Percentiles rank a stretch among this genome's conserved stretches.
These are phyloP conservation scores for Ascochyta rabiei DNA, from an alignment of 2,329 filamentous ascomycete genomes.

Conservation along the genomic window DNA sequence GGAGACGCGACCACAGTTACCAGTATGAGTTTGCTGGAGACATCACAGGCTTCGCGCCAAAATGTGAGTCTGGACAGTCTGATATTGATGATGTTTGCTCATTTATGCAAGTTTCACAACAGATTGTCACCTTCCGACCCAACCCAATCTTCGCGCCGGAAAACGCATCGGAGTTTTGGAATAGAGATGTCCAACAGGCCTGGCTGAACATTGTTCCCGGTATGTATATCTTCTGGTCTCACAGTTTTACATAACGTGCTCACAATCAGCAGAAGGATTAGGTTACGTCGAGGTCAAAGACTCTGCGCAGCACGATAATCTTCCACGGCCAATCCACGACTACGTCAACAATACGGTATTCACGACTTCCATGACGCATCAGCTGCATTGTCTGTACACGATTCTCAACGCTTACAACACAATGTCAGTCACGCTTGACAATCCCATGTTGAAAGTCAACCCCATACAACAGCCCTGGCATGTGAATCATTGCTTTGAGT, in stretches of 20 bases:
- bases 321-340: conserved; percentile 42
- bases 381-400: conserved; percentile 44
- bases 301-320: conserved; percentile 29
- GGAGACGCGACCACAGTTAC: conserved; percentile 18
- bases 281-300: conserved; percentile 40
- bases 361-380: conserved; percentile 43
- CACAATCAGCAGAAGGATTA: conserved; percentile 31
- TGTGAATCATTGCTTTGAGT: conserved; percentile 45
- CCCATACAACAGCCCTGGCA: conserved; percentile 43
- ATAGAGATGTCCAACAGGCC: conserved; percentile 35
- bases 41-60: conserved; percentile 42
- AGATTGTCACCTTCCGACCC: conserved; percentile 37
- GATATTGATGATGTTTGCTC: background rate
- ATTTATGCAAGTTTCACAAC: conserved; percentile 33
- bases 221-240: conserved; percentile 8
- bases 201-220: conserved; percentile 43
- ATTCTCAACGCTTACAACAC: conserved; percentile 43
- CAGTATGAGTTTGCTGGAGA: conserved; percentile 37
- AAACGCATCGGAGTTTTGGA: conserved; percentile 39
- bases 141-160: conserved; percentile 36
- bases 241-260: background rate
- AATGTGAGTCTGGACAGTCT: conserved; percentile 21
- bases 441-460: conserved; percentile 10
- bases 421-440: conserved; percentile 24
- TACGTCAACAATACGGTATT: conserved; percentile 38